Base-by-base conservation (phyloP, 805 yeast genomes). In the Crinitomyces ghanaensis region DNA sequence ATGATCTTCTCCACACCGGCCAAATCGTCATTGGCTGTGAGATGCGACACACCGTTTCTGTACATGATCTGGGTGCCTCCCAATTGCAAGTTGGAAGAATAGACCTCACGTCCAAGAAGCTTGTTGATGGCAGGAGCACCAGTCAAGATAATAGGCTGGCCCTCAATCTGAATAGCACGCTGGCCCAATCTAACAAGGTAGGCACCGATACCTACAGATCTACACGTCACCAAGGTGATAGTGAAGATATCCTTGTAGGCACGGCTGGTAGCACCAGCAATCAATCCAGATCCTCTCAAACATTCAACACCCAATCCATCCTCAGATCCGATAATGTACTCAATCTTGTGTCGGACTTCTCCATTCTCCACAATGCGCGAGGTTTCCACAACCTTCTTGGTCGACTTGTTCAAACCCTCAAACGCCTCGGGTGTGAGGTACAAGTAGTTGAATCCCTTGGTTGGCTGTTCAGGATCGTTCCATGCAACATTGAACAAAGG, bases 121-220 rank as follows among this genome's bases (percentile, higher is more conserved):
- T 93, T 91, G 70, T 91, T 91, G 59, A 91, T 84, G 38, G 98
- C 96, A 33, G 95, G 96, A 37, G 98, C 98, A 71, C 99, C 99
- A 36, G 99, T 91, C 54, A 91, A 76, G 48, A 91, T 88, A 49
- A 91, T 84, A 36, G 99, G 98, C 63, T 91, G 97, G 27, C 98
- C 98, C 60, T 91, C 96, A 50, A 91, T 81, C 66, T 91, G 99
- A 51, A 91, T 86, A 27, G 97, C 93, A 69, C 99, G 80, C 70
- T 91, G 97, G 53, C 99, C 99, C 46, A 91, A 71, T 63, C 99
- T 80, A 26, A 91, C 98, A 56, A 91, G 70, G 57, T 91, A 91
- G 29, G 99, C 99, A 68, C 99, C 99, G 59, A 91, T 91, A 77
- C 99, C 99, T 51, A 91, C 99, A 33, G 97, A 86, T 70, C 99